These are phyloP conservation scores for Polytolypa hystricis DNA, from an alignment of 2,329 filamentous ascomycete genomes.

Conservation along the genomic window DNA sequence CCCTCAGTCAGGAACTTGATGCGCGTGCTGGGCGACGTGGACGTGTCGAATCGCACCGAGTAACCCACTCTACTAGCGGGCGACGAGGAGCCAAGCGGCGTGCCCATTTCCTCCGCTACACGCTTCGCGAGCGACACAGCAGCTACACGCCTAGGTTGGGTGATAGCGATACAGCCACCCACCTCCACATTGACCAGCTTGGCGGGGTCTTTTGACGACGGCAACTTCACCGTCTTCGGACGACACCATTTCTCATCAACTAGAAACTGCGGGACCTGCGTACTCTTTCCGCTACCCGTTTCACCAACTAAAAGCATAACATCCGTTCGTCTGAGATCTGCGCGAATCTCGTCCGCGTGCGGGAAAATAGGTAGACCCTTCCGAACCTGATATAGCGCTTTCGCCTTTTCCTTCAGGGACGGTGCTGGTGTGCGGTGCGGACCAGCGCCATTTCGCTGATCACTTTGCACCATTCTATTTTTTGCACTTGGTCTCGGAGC, in stretches of 20 bases:
- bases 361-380: constrained; percentile 71
- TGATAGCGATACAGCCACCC: constrained; percentile 80
- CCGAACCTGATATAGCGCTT: constrained; percentile 41
- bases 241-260: constrained; percentile 69
- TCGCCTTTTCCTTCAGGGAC: constrained; percentile 35
- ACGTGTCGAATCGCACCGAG: constrained; percentile 86
- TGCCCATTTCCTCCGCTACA: constrained; percentile 73
- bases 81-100: constrained; percentile 47
- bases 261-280: constrained; percentile 88
- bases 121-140: constrained; percentile 82
- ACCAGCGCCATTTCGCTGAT: constrained; percentile 9
- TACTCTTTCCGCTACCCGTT: constrained; percentile 94
- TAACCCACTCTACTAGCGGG: constrained; percentile 67
- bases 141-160: constrained; percentile 85
- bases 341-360: constrained; percentile 58
- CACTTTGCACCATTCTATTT: constrained; percentile 3
- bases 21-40: constrained; percentile 65
- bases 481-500: not conserved
- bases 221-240: constrained; percentile 43
- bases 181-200: constrained; percentile 41
- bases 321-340: constrained; percentile 52
- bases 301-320: constrained; percentile 82
- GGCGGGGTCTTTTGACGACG: constrained; percentile 16
- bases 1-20: constrained; percentile 96
- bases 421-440: constrained; percentile 16